These are phyloP conservation scores for Trametes gibbosa DNA, from an alignment of 768 basidiomycete species.

Conservation along the genomic window DNA sequence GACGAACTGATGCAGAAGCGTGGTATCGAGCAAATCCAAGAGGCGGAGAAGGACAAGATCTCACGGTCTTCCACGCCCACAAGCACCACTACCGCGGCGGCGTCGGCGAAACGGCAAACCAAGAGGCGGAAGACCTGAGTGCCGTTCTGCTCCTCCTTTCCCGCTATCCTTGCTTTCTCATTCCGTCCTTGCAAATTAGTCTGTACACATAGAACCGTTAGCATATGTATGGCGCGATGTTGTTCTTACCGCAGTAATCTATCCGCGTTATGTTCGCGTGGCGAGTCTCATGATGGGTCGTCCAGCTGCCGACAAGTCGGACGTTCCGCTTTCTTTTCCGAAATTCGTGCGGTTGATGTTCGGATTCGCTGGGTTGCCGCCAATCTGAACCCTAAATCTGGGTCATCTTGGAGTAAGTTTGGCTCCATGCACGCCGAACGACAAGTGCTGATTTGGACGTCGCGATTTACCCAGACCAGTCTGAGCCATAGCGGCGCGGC, in stretches of 20 bases:
- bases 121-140: conserved; percentile 40
- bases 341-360: not conserved
- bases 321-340: not conserved
- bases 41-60: conserved; percentile 42
- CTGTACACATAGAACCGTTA: conserved; percentile 9
- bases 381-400: conserved; percentile 10
- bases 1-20: conserved; percentile 50
- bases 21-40: conserved; percentile 64
- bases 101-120: conserved; percentile 52
- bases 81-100: conserved; percentile 39
- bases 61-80: conserved; percentile 64
- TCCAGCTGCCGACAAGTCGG: not conserved
- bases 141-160: not conserved
- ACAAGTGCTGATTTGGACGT: no score
- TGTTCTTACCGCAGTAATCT: conserved; percentile 1
- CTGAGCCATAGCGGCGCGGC: no score
- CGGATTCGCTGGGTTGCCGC: not conserved
- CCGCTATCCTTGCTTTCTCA: not conserved
- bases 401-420: not conserved
- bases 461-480: no score
- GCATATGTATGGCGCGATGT: conserved; percentile 7
- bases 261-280: not conserved
- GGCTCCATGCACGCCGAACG: no score
- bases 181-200: not conserved
- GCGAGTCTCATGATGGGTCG: not conserved